phyloP scores from a whole-genome alignment of 768 basidiomycete species.

The Tulasnella sp. region DNA sequence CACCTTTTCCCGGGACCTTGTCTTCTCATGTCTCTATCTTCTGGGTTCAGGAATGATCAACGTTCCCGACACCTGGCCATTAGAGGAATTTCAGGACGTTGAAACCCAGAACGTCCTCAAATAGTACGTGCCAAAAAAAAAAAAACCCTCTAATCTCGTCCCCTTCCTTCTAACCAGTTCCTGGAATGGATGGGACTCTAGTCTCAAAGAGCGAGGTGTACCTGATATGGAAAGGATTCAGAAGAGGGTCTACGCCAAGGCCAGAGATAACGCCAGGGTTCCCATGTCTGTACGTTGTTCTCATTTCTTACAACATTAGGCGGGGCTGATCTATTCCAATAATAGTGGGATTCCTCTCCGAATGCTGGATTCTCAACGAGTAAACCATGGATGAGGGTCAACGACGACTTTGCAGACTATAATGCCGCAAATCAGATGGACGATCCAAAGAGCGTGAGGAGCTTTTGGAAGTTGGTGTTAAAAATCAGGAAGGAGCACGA shows the following conservation, averaged over 20 bases:
- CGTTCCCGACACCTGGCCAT: conserved; percentile 49
- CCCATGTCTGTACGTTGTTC: conserved; percentile 47
- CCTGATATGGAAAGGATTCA: conserved; percentile 48
- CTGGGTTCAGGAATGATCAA: conserved; percentile 43
- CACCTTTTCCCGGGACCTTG: no score
- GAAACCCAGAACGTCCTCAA: conserved; percentile 50
- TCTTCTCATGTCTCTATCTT: no score
- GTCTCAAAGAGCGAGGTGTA: conserved; percentile 32
- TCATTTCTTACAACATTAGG: not conserved
- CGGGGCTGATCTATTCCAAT: not conserved
- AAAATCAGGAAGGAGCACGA: conserved; percentile 41
- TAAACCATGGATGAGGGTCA: conserved; percentile 63
- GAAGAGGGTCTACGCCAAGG: conserved; percentile 46
- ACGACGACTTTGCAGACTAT: conserved; percentile 51
- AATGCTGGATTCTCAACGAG: conserved; percentile 49
- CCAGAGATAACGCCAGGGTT: conserved; percentile 57
- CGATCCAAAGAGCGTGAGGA: conserved; percentile 42
- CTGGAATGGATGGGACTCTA: conserved; percentile 28
- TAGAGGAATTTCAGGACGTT: conserved; percentile 65
- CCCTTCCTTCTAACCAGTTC: not conserved
- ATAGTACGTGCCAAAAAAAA: conserved; percentile 30
- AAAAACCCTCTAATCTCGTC: not conserved
- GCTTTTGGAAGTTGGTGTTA: conserved; percentile 52
- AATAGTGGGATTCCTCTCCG: conserved; percentile 43
- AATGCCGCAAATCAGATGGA: conserved; percentile 41